Evolutionary conservation across 495 filamentous ascomycete species (phyloP), one percentile per base, ranked within the genome.

Genomic region (Bacidia rubella): DNA sequence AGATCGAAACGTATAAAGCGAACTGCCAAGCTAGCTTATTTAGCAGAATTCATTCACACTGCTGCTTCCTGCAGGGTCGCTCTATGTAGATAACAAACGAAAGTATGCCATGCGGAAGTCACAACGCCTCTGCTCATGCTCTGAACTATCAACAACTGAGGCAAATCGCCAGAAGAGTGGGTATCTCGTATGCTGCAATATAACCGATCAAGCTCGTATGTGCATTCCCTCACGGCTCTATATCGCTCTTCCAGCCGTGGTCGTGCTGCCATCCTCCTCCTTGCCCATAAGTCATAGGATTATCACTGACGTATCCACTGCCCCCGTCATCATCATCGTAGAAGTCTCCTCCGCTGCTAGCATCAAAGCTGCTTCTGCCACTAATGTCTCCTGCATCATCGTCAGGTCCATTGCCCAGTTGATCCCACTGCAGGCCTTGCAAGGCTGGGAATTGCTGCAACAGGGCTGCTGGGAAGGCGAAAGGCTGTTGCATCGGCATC

Each of bases 391-490:
- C 29, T 35, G 29, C 29, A 46, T 74, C 74, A 2, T 87, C 80
- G 27, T 86, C 83, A 1, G 47, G 47, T 12, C 80, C 68, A 46
- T 65, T 63, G 41, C 63, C 55, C 54, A 83, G 69, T 35, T 75
- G 70, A 24, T 80, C 76, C 87, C 87, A 95, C 56, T 86, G 85
- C 62, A 95, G 72, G 22, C 76, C 81, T 40, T 87, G 88, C 23
- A 98, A 71, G 11, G 85, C 89, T 11, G 92, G 92, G 63, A 95
- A 97, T 59, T 96, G 92, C 15, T 84, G 85, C 20, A 97, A 71
- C 51, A 98, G 67, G 11, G 88, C 92, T 9, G 84, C 86, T 3
- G 92, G 92, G 7, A 97, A 74, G n/a, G 77, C 70, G 60, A 86
- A 87, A 48, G 72, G 73, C 24, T 76, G 73, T 44, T 69, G 48